Evolutionary conservation across 2,329 filamentous ascomycete genomes (phyloP), one percentile per base, ranked within the genome.

Genomic region (Alternaria triticina): DNA sequence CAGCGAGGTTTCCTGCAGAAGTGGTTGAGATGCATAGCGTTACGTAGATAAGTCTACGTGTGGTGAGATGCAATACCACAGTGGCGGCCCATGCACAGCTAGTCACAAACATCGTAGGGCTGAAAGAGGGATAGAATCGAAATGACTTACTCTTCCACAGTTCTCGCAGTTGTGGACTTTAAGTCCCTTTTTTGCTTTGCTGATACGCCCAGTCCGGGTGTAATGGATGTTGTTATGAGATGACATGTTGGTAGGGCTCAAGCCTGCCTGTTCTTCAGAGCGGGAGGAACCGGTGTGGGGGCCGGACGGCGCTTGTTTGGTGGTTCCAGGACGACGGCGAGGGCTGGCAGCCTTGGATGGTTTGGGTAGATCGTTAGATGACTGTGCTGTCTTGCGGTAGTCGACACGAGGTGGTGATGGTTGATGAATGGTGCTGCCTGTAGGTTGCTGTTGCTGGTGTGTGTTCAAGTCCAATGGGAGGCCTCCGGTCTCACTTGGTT

Each of bases 101-200:
- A 57, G 56, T 49, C 27, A 17, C 30, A 25, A 40, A 20, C 49
- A 25, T 52, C 13, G 17, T 45, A 20, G 59, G n/a, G 28, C 22
- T 30, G 30, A 44, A 22, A 27, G 20, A 20, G 28, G 47, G 51
- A 55, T n/a, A 33, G 5, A 40, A 40, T 22, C 17, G 28, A n/a
- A 10, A 63, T 49, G 55, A 79, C 80, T 67, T 74, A 83, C 82
- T 74, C 82, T 82, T 71, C 82, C 82, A 66, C 83, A 84, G 33
- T 58, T 59, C n/a, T 82, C 78, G 67, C 82, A 84, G 46, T 79
- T 72, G 63, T 84, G 82, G 20, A 84, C 79, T 65, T 82, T 81
- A 44, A 81, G 58, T 13, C 83, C 83, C 63, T 84, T 84, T 67
- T 82, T 80, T 7, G 82, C 82, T 72, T 83, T 84, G 61, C 81